Evolutionary conservation across 1,284 basidiomycete species (phyloP), one percentile per base, ranked within the genome.

Genomic region (Ganoderma sp.): DNA sequence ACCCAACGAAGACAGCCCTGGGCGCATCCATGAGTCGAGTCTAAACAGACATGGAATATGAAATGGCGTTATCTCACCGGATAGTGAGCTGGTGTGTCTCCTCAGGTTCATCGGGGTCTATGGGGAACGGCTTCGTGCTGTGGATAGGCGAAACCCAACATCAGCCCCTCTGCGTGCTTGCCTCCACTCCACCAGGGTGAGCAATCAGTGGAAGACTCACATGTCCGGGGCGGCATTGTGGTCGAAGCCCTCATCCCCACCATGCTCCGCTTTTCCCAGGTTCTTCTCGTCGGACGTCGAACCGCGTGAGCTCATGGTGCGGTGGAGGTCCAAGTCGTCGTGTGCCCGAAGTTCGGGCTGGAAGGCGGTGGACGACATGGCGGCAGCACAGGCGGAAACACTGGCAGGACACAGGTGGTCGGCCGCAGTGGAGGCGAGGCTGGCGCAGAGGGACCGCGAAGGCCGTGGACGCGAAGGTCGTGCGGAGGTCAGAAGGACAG

Each of bases 1-100:
- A 85, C 66, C 90, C 90, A 61, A 90, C 86, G 48, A 89, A 70
- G 56, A 90, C 73, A 41, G 90, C 86, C 64, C 88, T 84, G 56
- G n/a, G 22, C 28, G 28, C 9, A 7, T 52, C 6, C 6, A 37
- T 63, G 10, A 65, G 45, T 22, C 54, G 41, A 52, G 25, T 6
- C 22, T 25, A 52, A 52, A 25, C 10, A 6, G 2, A 22, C 48
- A 5, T 22, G 39, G 25, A 32, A 25, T 41, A 42, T 22, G 43
- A 43, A 52, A 52, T 52, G 22, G 12, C 12, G 54, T 12, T 19
- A 15, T 68, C 76, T 37, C 39, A 82, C 73, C 73, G 84, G 71
- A 88, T 69, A 19, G 88, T 88, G 65, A 89, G 83, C 75, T 87
- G 87, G 69, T 85, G 84, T 19, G 81, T 83, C 77, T 90, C 87